Conservation (phyloP, 371 early-diverging fungal species). For the Mucor plumbeus region DNA sequence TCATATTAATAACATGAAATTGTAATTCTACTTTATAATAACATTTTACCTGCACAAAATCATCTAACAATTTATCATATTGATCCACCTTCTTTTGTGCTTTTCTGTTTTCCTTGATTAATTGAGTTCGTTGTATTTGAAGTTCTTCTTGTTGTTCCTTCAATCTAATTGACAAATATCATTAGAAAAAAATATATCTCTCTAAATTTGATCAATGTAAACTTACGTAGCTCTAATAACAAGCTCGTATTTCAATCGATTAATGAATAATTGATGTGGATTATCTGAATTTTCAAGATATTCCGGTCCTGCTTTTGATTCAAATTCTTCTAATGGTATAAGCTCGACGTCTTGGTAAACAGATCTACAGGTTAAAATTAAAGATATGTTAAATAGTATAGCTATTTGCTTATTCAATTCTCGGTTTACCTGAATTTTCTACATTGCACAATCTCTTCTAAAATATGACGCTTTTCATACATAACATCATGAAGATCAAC, state of each 20-base stretch:
- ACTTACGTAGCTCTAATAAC: constrained; percentile 45
- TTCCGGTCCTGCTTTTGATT: constrained; percentile 37
- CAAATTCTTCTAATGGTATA: constrained; percentile 47
- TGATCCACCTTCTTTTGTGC: constrained; percentile 48
- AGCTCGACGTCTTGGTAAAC: constrained; percentile 55
- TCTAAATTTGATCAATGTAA: background rate
- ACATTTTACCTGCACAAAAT: constrained; percentile 45
- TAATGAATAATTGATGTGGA: constrained; percentile 50
- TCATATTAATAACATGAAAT: background rate
- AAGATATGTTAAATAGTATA: background rate
- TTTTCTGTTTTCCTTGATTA: constrained; percentile 51
- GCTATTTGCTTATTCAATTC: background rate
- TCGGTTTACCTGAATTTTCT: constrained; percentile 44
- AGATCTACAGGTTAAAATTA: constrained; percentile 31
- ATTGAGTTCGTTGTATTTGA: constrained; percentile 33
- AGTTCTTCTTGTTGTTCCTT: constrained; percentile 49
- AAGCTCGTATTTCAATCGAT: constrained; percentile 50
- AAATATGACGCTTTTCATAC: constrained; percentile 54
- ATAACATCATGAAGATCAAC: constrained; percentile 52
- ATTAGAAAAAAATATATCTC: background rate
- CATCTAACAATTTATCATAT: constrained; percentile 48
- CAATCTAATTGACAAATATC: constrained; percentile 23
- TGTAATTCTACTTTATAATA: background rate
- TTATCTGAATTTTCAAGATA: constrained; percentile 37
- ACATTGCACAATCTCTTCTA: constrained; percentile 53